Conservation (phyloP, 2,329 filamentous ascomycete species). For the Microsporum ferrugineum region DNA sequence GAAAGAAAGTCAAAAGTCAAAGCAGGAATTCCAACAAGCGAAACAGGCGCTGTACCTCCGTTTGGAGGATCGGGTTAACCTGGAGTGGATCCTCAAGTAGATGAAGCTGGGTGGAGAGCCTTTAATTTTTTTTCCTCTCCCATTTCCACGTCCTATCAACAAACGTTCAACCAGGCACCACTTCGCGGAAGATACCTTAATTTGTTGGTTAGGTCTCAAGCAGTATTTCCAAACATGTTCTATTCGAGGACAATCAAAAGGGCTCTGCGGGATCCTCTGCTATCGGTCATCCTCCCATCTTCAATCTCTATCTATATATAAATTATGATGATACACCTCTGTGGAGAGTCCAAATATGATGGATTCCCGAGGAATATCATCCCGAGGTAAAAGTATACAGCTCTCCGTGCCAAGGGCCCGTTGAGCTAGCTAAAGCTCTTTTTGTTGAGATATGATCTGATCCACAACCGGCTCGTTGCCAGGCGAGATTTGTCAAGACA, state of each 20-base stretch:
- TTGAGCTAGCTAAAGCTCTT: neutral
- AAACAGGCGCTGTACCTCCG: constrained; percentile 7
- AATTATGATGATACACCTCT: neutral
- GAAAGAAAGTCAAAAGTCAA: neutral
- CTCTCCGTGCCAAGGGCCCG: neutral
- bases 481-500: neutral
- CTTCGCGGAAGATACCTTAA: neutral
- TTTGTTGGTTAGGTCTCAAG: neutral
- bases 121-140: neutral
- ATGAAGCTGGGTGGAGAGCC: neutral
- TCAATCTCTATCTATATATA: neutral
- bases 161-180: neutral
- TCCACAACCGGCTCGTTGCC: neutral
- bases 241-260: neutral
- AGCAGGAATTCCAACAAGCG: constrained; percentile 4
- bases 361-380: neutral
- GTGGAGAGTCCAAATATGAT: neutral
- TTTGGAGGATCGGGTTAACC: constrained; percentile 5
- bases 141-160: neutral
- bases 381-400: neutral
- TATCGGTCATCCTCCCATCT: neutral
- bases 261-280: neutral
- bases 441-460: neutral
- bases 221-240: neutral
- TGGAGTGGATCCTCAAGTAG: neutral